A percentile compares a stretch with the other conserved stretches of the same genome.
Evolutionary conservation across 208 protist genomes (phyloP).

Genomic region (Endotrypanum monterogeii): DNA sequence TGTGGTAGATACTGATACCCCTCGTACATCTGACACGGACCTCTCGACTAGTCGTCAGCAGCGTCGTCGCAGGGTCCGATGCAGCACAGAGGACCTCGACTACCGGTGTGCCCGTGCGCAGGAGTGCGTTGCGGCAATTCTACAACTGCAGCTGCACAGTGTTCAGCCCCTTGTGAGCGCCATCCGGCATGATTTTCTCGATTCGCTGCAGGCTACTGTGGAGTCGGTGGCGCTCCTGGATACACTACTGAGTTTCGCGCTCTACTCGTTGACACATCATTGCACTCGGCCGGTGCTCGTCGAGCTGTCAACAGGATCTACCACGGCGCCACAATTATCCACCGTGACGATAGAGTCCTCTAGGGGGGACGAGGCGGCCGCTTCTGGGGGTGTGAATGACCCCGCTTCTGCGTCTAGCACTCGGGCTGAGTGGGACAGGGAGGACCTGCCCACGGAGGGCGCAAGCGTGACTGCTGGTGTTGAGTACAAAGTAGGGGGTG

Average conservation of each 20-base stretch:
- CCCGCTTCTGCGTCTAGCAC: not conserved
- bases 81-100: slow-evolving; percentile 79
- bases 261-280: slow-evolving; percentile 50
- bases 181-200: slow-evolving; percentile 58
- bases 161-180: slow-evolving; percentile 61
- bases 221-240: slow-evolving; percentile 92
- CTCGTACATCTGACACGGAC: not conserved
- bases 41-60: not conserved
- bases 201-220: slow-evolving; percentile 77
- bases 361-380: not conserved
- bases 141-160: slow-evolving; percentile 50
- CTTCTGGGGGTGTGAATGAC: not conserved
- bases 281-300: slow-evolving; percentile 51
- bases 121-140: slow-evolving; percentile 63
- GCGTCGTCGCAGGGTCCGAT: slow-evolving; percentile 41
- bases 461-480: not conserved
- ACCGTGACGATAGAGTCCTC: not conserved
- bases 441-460: not conserved
- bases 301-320: slow-evolving; percentile 25
- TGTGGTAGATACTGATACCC: not conserved
- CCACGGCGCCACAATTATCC: slow-evolving; percentile 11
- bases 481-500: not conserved
- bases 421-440: not conserved
- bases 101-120: slow-evolving; percentile 59
- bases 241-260: slow-evolving; percentile 73